phyloP scores from a whole-genome alignment of 148 eudicot genomes.

The Chenopodium suecicum region DNA sequence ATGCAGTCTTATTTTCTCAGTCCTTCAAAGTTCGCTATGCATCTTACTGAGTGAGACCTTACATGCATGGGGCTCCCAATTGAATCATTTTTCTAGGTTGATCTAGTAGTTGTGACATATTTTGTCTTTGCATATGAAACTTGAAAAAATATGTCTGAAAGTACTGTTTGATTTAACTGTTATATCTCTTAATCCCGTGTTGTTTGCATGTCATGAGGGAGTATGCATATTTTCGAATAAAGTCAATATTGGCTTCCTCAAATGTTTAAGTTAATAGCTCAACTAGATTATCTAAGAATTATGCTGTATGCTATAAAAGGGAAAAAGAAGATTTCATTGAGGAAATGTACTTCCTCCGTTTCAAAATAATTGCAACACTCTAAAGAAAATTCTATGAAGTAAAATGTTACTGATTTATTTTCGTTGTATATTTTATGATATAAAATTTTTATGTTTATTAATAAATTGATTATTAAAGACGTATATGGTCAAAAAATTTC shows the following conservation, averaged over 20 bases:
- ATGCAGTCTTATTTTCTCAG: neutral
- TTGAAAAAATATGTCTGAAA: neutral
- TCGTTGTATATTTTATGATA: no score
- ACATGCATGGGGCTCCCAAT: neutral
- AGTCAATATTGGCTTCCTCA: neutral
- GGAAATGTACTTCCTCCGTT: neutral
- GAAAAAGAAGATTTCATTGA: neutral
- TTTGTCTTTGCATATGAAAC: neutral
- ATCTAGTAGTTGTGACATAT: neutral
- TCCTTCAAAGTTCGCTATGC: neutral
- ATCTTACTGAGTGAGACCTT: neutral
- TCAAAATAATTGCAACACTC: no score
- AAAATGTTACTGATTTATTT: no score
- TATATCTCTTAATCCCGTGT: neutral
- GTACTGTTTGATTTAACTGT: neutral
- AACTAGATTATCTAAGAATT: neutral
- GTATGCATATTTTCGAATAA: neutral
- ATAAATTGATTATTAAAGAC: no score
- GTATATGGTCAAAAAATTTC: no score
- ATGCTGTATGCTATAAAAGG: neutral
- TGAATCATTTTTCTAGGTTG: neutral
- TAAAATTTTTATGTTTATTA: no score
- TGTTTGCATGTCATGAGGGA: neutral
- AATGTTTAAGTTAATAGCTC: neutral
- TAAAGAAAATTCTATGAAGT: no score